Evolutionary conservation across 1,284 basidiomycete species (phyloP).

Genomic region (Cronartium quercuum): DNA sequence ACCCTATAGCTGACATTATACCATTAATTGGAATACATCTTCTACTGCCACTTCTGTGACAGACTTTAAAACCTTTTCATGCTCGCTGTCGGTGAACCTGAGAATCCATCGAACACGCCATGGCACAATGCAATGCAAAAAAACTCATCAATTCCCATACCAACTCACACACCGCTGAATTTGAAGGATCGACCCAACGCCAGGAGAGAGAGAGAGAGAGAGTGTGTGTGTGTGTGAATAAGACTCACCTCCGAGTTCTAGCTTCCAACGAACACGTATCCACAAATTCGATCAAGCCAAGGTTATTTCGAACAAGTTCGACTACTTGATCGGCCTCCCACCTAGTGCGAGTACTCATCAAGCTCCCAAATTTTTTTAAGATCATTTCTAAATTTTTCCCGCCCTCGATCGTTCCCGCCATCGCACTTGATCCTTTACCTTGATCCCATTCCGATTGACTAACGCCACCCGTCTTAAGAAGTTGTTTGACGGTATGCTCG

Average conservation of each 20-base stretch:
- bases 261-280: constrained; percentile 45
- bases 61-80: constrained; percentile 6
- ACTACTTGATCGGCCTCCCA: constrained; percentile 43
- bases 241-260: constrained; percentile 33
- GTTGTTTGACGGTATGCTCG: constrained; percentile 42
- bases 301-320: constrained; percentile 41
- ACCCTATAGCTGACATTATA: not conserved
- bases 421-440: constrained; percentile 1
- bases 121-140: not conserved
- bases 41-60: constrained; percentile 7
- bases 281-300: constrained; percentile 44
- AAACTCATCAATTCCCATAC: no score
- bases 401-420: constrained; percentile 43
- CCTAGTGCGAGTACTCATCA: constrained; percentile 39
- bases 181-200: no score
- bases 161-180: no score
- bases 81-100: constrained; percentile 31
- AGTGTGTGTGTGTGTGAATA: not conserved
- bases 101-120: not conserved
- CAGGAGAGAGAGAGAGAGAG: not conserved
- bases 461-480: constrained; percentile 42
- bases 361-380: constrained; percentile 41
- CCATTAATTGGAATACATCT: constrained; percentile 33
- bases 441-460: constrained; percentile 14
- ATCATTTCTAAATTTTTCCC: constrained; percentile 43